A percentile compares a stretch with the other conserved stretches of the same genome.
phyloP scores from a whole-genome alignment of 2,329 filamentous ascomycete genomes.

The Fusarium sambucinum region DNA sequence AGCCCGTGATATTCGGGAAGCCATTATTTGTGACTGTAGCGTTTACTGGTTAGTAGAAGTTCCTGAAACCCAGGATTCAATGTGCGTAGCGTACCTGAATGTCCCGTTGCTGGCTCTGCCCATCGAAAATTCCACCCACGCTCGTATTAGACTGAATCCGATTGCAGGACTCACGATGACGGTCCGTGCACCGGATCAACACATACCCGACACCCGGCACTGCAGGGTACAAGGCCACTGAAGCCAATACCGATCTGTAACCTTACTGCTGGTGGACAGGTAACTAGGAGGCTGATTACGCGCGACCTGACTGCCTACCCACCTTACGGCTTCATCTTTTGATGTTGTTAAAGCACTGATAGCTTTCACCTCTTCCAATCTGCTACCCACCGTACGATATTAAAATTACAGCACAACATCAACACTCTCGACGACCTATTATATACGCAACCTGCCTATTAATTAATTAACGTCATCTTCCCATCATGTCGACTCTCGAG shows the following conservation, averaged over 20 bases:
- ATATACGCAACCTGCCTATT: neutral
- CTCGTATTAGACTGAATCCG: conserved; percentile 10
- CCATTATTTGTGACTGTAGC: conserved; percentile 27
- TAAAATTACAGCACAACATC: neutral
- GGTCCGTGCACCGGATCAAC: conserved; percentile 47
- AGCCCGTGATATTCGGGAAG: conserved; percentile 42
- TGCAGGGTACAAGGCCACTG: conserved; percentile 27
- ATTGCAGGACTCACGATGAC: conserved; percentile 13
- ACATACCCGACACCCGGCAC: conserved; percentile 37
- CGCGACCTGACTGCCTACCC: conserved; percentile 50
- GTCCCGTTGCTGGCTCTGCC: conserved; percentile 20
- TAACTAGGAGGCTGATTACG: conserved; percentile 49
- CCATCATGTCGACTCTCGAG: conserved; percentile 87
- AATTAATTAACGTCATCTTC: conserved; percentile 24
- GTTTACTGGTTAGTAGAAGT: conserved; percentile 4
- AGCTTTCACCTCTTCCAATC: conserved; percentile 27
- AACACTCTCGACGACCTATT: neutral
- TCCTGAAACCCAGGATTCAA: neutral
- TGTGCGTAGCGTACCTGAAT: conserved; percentile 33
- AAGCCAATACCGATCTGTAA: conserved; percentile 30
- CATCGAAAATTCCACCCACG: conserved; percentile 41
- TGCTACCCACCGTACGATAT: conserved; percentile 8
- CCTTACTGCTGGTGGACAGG: conserved; percentile 31
- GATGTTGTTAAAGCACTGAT: conserved; percentile 31
- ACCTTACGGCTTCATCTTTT: conserved; percentile 41